These are phyloP conservation scores for Apiospora arundinis DNA, from an alignment of 2,329 filamentous ascomycete species.

Conservation along the genomic window DNA sequence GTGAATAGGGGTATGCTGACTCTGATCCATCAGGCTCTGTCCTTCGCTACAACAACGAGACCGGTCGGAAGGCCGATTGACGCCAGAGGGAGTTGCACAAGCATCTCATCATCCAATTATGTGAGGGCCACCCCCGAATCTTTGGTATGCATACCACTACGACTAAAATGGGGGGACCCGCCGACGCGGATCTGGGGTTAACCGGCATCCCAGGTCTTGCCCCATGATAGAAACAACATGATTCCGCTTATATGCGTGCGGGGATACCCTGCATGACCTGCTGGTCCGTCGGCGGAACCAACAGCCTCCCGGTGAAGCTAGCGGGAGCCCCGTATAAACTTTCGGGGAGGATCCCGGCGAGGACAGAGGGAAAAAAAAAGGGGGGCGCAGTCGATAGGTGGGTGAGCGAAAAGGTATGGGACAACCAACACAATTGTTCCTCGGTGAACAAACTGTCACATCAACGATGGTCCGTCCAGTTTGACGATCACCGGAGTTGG, in stretches of 20 bases:
- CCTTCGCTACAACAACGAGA: not conserved
- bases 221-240: not conserved
- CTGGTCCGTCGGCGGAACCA: not conserved
- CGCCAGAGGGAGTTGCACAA: not conserved
- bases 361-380: not conserved
- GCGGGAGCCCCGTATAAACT: not conserved
- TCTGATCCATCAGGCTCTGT: not conserved
- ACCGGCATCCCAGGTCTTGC: not conserved
- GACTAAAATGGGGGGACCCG: not conserved
- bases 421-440: not conserved
- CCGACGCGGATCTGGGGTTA: not conserved
- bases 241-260: not conserved
- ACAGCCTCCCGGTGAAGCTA: not conserved
- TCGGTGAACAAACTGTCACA: not conserved
- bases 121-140: not conserved
- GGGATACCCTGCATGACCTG: not conserved
- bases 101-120: not conserved
- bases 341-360: not conserved
- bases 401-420: not conserved
- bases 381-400: not conserved
- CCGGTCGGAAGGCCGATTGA: not conserved
- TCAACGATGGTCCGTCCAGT: not conserved
- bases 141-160: not conserved
- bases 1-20: not conserved
- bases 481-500: not conserved